A percentile compares a stretch with the other conserved stretches of the same genome.
Evolutionary conservation across 139 green algal genomes (phyloP).

Genomic region (Closterium sp.): DNA sequence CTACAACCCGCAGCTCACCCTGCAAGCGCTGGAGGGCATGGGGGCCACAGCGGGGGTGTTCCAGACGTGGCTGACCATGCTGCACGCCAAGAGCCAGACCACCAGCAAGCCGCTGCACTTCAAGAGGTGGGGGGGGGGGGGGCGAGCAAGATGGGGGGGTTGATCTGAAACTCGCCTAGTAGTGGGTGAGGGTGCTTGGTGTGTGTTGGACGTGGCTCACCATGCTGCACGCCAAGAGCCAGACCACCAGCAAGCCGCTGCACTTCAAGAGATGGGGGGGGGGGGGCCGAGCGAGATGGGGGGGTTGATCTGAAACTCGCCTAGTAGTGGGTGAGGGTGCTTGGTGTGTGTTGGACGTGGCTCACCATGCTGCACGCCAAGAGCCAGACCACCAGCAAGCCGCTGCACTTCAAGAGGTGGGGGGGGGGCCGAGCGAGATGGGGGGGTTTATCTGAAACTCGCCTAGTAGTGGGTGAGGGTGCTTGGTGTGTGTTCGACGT

Average conservation of each 20-base stretch:
- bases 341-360: slow-evolving; percentile 62
- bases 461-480: not conserved
- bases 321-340: not conserved
- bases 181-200: not conserved
- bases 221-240: slow-evolving; percentile 52
- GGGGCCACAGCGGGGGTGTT: slow-evolving; percentile 54
- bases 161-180: not conserved
- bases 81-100: slow-evolving; percentile 27
- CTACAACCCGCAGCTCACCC: slow-evolving; percentile 80
- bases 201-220: slow-evolving; percentile 66
- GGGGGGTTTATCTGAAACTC: not conserved
- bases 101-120: slow-evolving; percentile 36
- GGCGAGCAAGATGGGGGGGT: too few relatives aligned
- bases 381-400: slow-evolving; percentile 2
- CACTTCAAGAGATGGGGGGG: slow-evolving; percentile 44
- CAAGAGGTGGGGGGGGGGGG: slow-evolving; percentile 14
- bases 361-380: slow-evolving; percentile 58
- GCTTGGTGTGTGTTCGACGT: slow-evolving; percentile 58
- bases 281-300: not conserved
- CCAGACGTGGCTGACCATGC: slow-evolving; percentile 63
- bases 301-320: not conserved
- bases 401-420: slow-evolving; percentile 46
- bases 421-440: not conserved
- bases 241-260: slow-evolving; percentile 3
- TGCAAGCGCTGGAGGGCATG: slow-evolving; percentile 63